phyloP scores from a whole-genome alignment of 352 stramenopile genomes.

The Globisporangium cylindrosporum region DNA sequence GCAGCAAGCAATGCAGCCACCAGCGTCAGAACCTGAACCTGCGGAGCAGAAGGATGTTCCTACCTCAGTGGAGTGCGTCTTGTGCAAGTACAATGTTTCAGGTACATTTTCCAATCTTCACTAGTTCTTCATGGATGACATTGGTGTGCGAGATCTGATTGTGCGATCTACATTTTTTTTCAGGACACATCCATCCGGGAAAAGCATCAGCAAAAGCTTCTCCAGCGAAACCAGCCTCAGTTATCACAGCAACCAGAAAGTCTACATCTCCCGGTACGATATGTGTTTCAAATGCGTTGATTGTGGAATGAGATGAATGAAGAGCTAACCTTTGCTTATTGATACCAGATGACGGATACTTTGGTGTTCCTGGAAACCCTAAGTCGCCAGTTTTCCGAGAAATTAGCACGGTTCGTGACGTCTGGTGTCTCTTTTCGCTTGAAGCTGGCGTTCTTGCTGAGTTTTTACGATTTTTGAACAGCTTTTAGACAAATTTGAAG shows the following conservation, averaged over 20 bases:
- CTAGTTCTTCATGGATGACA: background rate
- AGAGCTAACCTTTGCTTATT: constrained; percentile 1
- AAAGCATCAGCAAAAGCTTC: constrained; percentile 21
- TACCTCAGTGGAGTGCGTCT: constrained; percentile 38
- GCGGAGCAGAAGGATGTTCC: constrained; percentile 6
- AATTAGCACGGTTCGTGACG: constrained; percentile 40
- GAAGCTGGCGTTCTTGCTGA: background rate
- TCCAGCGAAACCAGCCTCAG: constrained; percentile 15
- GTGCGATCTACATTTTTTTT: background rate
- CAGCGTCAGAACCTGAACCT: constrained; percentile 3
- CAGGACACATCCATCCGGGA: constrained; percentile 70
- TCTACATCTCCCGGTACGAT: background rate
- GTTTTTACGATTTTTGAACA: constrained; percentile 11
- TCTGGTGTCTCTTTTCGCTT: background rate
- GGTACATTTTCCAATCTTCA: constrained; percentile 24
- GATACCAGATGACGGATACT: constrained; percentile 41
- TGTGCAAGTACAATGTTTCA: constrained; percentile 81
- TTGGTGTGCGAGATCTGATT: background rate
- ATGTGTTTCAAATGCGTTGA: background rate
- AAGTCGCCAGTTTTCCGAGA: constrained; percentile 63
- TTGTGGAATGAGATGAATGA: background rate
- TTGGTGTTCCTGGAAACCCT: constrained; percentile 41
- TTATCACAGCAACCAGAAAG: background rate
- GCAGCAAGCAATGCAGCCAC: constrained; percentile 14
- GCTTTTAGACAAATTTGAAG: constrained; percentile 41